Conservation (phyloP, 179 eudicot genomes). For the Beta macrorhiza region DNA sequence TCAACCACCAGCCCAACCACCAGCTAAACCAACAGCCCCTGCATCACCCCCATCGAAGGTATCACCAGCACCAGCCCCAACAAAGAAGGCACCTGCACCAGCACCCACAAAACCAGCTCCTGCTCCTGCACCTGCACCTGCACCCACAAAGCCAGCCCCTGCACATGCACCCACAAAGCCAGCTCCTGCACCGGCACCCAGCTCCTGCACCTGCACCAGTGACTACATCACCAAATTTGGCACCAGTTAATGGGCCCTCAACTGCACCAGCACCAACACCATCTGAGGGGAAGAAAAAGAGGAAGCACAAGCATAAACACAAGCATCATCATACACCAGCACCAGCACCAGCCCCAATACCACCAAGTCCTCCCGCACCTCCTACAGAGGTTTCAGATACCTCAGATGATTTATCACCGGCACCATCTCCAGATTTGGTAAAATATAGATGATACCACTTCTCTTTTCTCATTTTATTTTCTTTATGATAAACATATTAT, state of each 20-base stretch:
- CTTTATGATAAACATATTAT: background rate
- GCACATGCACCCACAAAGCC: background rate
- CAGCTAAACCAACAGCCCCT: background rate
- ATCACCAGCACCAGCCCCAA: constrained; percentile 19
- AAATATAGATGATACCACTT: background rate
- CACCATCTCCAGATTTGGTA: constrained; percentile 84
- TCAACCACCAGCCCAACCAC: constrained; percentile 29
- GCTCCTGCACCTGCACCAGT: constrained; percentile 32
- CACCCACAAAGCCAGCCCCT: too few relatives aligned
- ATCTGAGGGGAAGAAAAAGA: constrained; percentile 47
- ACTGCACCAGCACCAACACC: constrained; percentile 60
- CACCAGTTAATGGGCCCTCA: constrained; percentile 39
- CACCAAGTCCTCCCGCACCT: constrained; percentile 79
- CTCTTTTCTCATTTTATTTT: background rate
- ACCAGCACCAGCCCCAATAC: constrained; percentile 47
- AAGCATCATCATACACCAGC: constrained; percentile 71
- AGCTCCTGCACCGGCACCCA: constrained; percentile 35
- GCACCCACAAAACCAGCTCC: background rate
- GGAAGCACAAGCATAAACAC: constrained; percentile 58
- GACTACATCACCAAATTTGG: constrained; percentile 25
- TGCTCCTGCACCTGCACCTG: too few relatives aligned
- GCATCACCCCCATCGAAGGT: constrained; percentile 20
- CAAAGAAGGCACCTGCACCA: constrained; percentile 39
- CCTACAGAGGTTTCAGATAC: constrained; percentile 44
- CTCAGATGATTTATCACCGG: constrained; percentile 46